phyloP scores from a whole-genome alignment of 2,329 filamentous ascomycete genomes.

The Hymenoscyphus linearis region DNA sequence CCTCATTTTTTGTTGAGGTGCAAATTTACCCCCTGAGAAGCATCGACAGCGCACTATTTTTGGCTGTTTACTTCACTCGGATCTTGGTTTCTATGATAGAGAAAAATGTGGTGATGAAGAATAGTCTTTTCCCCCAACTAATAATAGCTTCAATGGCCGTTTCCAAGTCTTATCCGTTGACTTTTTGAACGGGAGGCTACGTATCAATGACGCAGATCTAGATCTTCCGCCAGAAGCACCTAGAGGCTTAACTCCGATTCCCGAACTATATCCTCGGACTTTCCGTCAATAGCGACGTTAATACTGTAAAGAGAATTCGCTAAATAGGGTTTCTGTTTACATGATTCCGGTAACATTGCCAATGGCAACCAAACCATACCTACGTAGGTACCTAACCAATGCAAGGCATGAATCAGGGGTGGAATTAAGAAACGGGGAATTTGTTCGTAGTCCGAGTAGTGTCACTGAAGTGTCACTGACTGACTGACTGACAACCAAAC shows the following conservation, averaged over 20 bases:
- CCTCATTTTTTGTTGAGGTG: background rate
- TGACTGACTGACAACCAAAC: too few relatives aligned
- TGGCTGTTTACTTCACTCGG: background rate
- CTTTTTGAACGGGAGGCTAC: background rate
- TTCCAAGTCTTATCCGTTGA: background rate
- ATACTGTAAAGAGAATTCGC: too few relatives aligned
- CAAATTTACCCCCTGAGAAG: background rate
- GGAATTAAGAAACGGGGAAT: too few relatives aligned
- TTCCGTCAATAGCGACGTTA: too few relatives aligned
- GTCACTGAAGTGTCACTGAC: too few relatives aligned
- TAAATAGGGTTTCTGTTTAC: too few relatives aligned
- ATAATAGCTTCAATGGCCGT: background rate
- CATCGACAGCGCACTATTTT: background rate
- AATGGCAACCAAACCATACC: too few relatives aligned
- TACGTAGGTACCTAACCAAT: too few relatives aligned
- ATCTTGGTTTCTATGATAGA: background rate
- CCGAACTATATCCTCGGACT: background rate
- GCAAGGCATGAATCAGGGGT: too few relatives aligned
- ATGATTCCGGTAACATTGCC: too few relatives aligned
- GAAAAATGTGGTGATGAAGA: background rate
- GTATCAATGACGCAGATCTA: background rate
- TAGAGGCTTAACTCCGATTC: background rate
- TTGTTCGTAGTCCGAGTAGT: too few relatives aligned
- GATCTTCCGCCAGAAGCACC: background rate
- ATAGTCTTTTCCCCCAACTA: background rate